Evolutionary conservation across 768 basidiomycete species (phyloP).

Genomic region (Trametes coccinea): DNA sequence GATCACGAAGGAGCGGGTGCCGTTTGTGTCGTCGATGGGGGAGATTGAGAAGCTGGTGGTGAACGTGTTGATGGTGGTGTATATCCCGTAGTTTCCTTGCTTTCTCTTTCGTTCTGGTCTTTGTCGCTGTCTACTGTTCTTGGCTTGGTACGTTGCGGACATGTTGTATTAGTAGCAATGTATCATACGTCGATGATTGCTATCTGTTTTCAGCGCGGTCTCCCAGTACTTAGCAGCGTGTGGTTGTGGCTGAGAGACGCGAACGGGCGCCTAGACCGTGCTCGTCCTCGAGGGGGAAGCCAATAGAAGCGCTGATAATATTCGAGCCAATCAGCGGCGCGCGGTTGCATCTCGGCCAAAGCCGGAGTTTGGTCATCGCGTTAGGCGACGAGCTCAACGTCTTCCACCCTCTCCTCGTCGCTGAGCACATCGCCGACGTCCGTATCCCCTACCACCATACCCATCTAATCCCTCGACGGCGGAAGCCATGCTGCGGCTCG

Average conservation of each 20-base stretch:
- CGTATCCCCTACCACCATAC: constrained; percentile 13
- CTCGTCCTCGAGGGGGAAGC: neutral
- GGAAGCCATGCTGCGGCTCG: constrained; percentile 64
- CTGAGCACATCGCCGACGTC: constrained; percentile 25
- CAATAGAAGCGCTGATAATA: constrained; percentile 12
- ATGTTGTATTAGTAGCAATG: constrained; percentile 23
- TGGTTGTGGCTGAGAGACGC: neutral
- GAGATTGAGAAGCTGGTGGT: constrained; percentile 74
- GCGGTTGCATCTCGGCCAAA: constrained; percentile 25
- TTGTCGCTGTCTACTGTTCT: constrained; percentile 3
- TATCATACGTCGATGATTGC: constrained; percentile 19
- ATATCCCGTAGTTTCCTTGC: constrained; percentile 47
- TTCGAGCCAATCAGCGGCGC: constrained; percentile 17
- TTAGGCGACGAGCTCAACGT: constrained; percentile 26
- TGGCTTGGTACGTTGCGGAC: constrained; percentile 12
- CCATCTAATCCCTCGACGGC: constrained; percentile 3
- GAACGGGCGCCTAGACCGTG: neutral
- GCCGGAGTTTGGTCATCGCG: constrained; percentile 27
- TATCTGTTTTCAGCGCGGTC: neutral
- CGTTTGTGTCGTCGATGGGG: constrained; percentile 59
- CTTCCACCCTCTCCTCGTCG: constrained; percentile 22
- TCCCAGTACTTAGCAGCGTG: neutral
- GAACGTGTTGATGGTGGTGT: constrained; percentile 73
- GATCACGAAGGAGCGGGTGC: constrained; percentile 66
- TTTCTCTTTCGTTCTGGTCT: constrained; percentile 18